Evolutionary conservation across 305 asterid genomes (phyloP).

Genomic region (Fraxinus ornus): DNA sequence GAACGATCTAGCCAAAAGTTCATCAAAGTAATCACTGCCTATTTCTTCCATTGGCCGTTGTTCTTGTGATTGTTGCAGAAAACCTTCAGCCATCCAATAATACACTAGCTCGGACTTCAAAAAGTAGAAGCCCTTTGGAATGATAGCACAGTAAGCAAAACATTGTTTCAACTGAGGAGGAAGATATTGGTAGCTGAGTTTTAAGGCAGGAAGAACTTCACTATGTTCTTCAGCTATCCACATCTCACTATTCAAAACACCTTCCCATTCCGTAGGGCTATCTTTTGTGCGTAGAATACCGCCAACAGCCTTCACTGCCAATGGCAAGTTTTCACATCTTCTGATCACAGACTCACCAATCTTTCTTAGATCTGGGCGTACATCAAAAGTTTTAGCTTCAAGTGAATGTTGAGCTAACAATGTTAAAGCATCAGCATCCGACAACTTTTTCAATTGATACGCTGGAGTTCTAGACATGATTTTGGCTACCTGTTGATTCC

Average conservation of each 20-base stretch:
- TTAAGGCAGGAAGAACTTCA: slow-evolving; percentile 12
- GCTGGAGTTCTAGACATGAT: not conserved
- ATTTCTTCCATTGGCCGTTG: slow-evolving; percentile 12
- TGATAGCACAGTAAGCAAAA: slow-evolving; percentile 27
- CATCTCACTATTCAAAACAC: no score
- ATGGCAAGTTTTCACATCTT: not conserved
- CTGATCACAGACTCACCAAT: not conserved
- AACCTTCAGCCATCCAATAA: slow-evolving; percentile 34
- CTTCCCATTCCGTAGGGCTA: no score
- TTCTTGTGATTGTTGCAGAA: not conserved
- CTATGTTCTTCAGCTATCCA: slow-evolving; percentile 5
- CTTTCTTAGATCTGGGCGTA: not conserved
- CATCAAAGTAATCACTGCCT: slow-evolving; percentile 17
- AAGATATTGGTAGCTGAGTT: slow-evolving; percentile 30
- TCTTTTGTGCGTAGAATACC: not conserved
- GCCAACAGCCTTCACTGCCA: not conserved
- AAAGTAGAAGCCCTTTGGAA: slow-evolving; percentile 25
- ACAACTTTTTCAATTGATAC: not conserved
- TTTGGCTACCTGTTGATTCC: slow-evolving; percentile 6
- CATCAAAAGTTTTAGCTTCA: not conserved
- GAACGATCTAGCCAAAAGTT: slow-evolving; percentile 21
- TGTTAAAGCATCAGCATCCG: not conserved
- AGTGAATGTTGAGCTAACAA: slow-evolving; percentile 9
- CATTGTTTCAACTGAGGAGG: slow-evolving; percentile 27
- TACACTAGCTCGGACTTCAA: slow-evolving; percentile 4